A percentile compares a stretch with the other conserved stretches of the same genome.
These are phyloP conservation scores for Phoma sp. DNA, from an alignment of 2,329 filamentous ascomycete genomes.

Conservation along the genomic window DNA sequence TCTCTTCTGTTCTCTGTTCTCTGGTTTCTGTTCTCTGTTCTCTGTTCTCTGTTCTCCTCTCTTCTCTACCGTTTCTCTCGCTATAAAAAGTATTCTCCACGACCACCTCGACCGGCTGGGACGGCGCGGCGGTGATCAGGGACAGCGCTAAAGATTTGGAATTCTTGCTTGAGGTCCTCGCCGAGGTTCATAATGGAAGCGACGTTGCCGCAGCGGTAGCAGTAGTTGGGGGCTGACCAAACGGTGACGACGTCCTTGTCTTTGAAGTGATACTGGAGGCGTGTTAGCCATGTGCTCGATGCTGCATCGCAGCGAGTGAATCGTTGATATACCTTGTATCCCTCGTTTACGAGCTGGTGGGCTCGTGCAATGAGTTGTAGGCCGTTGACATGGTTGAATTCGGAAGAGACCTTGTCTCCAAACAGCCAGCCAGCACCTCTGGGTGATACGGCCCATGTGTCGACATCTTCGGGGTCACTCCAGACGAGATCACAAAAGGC, in stretches of 20 bases:
- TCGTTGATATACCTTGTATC: slow-evolving; percentile 67
- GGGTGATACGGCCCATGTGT: slow-evolving; percentile 74
- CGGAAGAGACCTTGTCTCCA: slow-evolving; percentile 74
- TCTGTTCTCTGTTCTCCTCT: no score
- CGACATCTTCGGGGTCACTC: slow-evolving; percentile 79
- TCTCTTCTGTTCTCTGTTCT: no score
- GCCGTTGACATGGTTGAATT: slow-evolving; percentile 80
- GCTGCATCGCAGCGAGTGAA: no score
- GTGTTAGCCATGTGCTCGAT: no score
- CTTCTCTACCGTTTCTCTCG: no score
- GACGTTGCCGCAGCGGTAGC: slow-evolving; percentile 65
- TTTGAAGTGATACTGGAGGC: slow-evolving; percentile 80
- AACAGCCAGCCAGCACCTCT: slow-evolving; percentile 74
- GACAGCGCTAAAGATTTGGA: slow-evolving; percentile 91
- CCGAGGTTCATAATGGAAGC: slow-evolving; percentile 92
- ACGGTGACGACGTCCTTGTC: slow-evolving; percentile 98
- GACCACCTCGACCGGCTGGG: slow-evolving; percentile 66
- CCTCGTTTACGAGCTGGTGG: slow-evolving; percentile 79
- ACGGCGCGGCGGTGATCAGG: slow-evolving; percentile 84
- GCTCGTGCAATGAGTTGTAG: slow-evolving; percentile 75
- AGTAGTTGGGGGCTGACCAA: slow-evolving; percentile 81
- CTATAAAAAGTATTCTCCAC: slow-evolving; percentile 61
- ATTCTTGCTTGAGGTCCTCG: slow-evolving; percentile 89
- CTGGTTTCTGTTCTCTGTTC: no score
- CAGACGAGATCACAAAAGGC: slow-evolving; percentile 98